Base-by-base conservation (phyloP, 805 yeast species). In the Priceomyces haplophilus region DNA sequence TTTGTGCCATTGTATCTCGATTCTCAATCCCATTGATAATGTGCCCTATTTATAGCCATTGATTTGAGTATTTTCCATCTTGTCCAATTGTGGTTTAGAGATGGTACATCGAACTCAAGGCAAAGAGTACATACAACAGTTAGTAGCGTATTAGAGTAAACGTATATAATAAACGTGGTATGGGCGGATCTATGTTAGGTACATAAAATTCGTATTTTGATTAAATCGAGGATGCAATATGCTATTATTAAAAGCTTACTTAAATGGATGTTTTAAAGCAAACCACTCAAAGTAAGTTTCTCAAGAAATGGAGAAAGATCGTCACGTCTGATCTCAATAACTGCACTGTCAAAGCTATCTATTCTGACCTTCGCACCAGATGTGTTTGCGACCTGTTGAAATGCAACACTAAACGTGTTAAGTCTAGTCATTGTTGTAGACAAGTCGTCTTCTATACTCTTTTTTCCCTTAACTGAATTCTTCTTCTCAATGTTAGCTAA, bases 321-420 rank as follows among this genome's bases (percentile, higher is more conserved):
- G 38, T 90, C 96, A 56, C 82, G 84, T 46, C 88, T 68, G 34
- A 93, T 82, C 65, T 93, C 97, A 34, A 93, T 88, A 17, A 93
- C 87, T 3, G 97, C 82, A 49, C 95, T 86, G 59, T 93, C 98
- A 64, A 93, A 93, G 56, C 96, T 88, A 61, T 93, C 98, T 48
- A 93, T 85, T 54, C 91, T 76, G 15, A 89, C 89, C 52, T 85
- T 82, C 2, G 97, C 97, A 33, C 89, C 91, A 4, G 96, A 85
- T 16, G 79, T 78, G 35, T 73, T 75, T 1, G 97, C 93, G 20
- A 90, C 87, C 50, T 83, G 85, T 61, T 88, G 97, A 62, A 93
- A 93, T 27, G 96, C 96, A 44, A 84, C 79, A 36, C 96, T 90
- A 58, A 93, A 93, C 6, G 88, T 83, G 58, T 93, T 91, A 39